Evolutionary conservation across 352 stramenopile genomes (phyloP), one percentile per base, ranked within the genome.

Genomic region (Phytopythium mirpurense): DNA sequence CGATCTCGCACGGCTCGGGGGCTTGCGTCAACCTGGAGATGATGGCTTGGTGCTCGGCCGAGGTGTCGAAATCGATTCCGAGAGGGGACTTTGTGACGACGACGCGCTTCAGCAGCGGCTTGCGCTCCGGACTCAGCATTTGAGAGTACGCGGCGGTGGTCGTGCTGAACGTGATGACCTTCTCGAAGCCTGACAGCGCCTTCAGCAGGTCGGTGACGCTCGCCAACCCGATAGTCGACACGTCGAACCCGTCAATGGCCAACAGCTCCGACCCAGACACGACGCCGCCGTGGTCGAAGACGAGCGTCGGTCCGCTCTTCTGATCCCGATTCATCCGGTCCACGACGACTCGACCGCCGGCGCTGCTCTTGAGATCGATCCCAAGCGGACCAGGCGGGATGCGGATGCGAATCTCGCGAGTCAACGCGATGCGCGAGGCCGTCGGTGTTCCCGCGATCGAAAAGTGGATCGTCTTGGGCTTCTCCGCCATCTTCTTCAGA

Each of bases 141-240:
- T 44, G 26, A 3, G 68, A 48, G 50, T 83, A 79, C 19, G 63
- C 70, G 0, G 49, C 54, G 5, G 45, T 23, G 0, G 71, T 80
- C 11, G 69, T 78, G 41, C 71, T 75, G 57, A 88, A 88, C 0
- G 77, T 78, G 41, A 88, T 82, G 11, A 70, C 54, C 21, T 88
- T 86, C 29, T 77, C 72, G 42, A 83, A 65, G 2, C 24, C 41
- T 16, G 57, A 51, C 12, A 88, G 56, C 15, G 56, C 37, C n/a
- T 59, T 68, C 21, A 88, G 54, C 2, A 83, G 29, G 9, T 74
- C 54, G 9, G 65, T 67, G 3, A 83, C 54, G 15, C 81, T 59
- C 7, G 44, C 19, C 2, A 86, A 48, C 26, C 69, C 59, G 14
- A 84, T 51, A 2, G 57, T 49, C 2, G 65, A 63, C 1, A 83